A percentile compares a stretch with the other conserved stretches of the same genome.
Evolutionary conservation across 768 basidiomycete genomes (phyloP).

Genomic region (Agaricus sinodeliciosus): DNA sequence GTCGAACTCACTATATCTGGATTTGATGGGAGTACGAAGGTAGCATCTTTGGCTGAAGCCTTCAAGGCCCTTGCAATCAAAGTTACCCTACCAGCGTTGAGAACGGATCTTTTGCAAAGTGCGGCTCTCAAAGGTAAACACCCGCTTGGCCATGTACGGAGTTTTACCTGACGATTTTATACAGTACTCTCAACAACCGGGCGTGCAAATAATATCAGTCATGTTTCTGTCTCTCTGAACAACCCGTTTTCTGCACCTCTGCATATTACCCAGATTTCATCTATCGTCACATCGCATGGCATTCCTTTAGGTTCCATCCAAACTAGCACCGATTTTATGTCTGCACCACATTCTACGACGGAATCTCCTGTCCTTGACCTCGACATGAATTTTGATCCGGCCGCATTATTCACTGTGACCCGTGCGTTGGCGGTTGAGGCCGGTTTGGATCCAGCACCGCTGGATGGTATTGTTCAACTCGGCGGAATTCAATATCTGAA

Average conservation of each 20-base stretch:
- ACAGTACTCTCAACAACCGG: conserved; percentile 62
- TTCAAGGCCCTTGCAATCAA: conserved; percentile 54
- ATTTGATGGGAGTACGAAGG: conserved; percentile 51
- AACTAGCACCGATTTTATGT: conserved; percentile 41
- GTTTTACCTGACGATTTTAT: not conserved
- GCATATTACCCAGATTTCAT: conserved; percentile 49
- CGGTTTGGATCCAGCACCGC: conserved; percentile 48
- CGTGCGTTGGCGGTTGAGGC: conserved; percentile 61
- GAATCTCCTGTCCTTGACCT: conserved; percentile 52
- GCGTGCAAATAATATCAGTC: conserved; percentile 51
- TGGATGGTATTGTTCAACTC: conserved; percentile 59
- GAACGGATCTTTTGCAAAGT: conserved; percentile 45
- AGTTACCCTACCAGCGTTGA: conserved; percentile 53
- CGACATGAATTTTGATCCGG: conserved; percentile 62
- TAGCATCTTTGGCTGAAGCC: conserved; percentile 52
- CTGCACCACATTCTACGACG: conserved; percentile 46
- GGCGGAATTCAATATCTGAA: conserved; percentile 62
- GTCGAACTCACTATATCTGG: conserved; percentile 52
- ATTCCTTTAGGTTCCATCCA: conserved; percentile 58
- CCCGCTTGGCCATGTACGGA: not conserved
- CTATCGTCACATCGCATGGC: conserved; percentile 56
- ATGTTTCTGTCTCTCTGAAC: conserved; percentile 52
- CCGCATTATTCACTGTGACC: conserved; percentile 64
- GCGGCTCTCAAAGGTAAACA: conserved; percentile 47
- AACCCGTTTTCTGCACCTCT: conserved; percentile 66